phyloP scores from a whole-genome alignment of 2,329 filamentous ascomycete genomes.

The Botryotinia convoluta region DNA sequence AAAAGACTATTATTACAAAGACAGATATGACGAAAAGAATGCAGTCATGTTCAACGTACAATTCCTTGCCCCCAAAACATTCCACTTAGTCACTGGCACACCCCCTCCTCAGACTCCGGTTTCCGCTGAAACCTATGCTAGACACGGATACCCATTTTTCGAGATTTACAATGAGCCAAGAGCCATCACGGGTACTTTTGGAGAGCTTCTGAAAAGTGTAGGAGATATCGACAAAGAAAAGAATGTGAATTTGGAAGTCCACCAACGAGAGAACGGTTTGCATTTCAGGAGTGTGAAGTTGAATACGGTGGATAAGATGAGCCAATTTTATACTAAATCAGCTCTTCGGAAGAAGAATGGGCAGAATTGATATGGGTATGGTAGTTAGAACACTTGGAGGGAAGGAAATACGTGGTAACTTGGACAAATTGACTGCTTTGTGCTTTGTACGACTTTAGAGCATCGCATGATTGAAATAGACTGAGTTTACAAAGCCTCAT shows the following conservation, averaged over 20 bases:
- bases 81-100: background rate
- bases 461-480: background rate
- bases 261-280: background rate
- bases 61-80: conserved; percentile 6
- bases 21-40: conserved; percentile 8
- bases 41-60: conserved; percentile 7
- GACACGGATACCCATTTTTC: conserved; percentile 9
- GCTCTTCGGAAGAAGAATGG: background rate
- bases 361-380: no score
- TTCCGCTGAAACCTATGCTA: background rate
- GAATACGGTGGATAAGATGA: background rate
- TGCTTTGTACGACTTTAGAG: background rate
- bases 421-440: no score
- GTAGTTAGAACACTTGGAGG: no score
- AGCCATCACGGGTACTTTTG: background rate
- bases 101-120: conserved; percentile 6
- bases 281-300: background rate
- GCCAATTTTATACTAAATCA: background rate
- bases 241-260: background rate
- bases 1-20: background rate
- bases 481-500: background rate
- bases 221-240: background rate
- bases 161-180: conserved; percentile 9
- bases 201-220: background rate
- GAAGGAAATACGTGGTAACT: no score